phyloP scores from a whole-genome alignment of 495 filamentous ascomycete species.

The Penicillium diatomitis region DNA sequence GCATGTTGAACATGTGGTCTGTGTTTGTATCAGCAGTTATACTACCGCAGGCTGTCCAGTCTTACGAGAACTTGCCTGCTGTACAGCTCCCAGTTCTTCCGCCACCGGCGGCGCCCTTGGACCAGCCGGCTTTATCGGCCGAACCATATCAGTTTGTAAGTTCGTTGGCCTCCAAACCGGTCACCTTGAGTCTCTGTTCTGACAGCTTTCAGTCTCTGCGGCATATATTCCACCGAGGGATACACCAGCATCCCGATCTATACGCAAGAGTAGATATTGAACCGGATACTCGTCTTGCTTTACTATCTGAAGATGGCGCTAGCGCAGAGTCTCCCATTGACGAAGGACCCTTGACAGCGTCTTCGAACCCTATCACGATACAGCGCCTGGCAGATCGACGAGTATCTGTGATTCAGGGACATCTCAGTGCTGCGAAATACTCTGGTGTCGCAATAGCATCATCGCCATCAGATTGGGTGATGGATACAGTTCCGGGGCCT shows the following conservation, averaged over 20 bases:
- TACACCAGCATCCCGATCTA: constrained; percentile 59
- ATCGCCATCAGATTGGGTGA: constrained; percentile 66
- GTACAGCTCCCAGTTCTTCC: constrained; percentile 23
- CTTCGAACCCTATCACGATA: constrained; percentile 55
- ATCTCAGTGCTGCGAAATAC: constrained; percentile 58
- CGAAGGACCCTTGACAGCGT: constrained; percentile 35
- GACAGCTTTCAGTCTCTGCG: constrained; percentile 55
- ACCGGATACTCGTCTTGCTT: constrained; percentile 50
- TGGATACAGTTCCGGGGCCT: constrained; percentile 69
- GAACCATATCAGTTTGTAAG: constrained; percentile 33
- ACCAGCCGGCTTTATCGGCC: constrained; percentile 8
- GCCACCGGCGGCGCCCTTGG: constrained; percentile 24
- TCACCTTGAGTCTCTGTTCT: constrained; percentile 1
- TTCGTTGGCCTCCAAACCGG: not conserved
- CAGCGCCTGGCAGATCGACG: constrained; percentile 75
- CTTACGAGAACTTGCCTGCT: constrained; percentile 10
- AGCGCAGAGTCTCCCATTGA: constrained; percentile 27
- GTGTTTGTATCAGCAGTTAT: constrained; percentile 17
- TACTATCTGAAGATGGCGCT: constrained; percentile 55
- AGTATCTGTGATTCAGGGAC: constrained; percentile 61
- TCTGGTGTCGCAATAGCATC: constrained; percentile 50
- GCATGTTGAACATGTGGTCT: constrained; percentile 8
- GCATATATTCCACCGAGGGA: constrained; percentile 87
- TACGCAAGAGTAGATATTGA: constrained; percentile 68
- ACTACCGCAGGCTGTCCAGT: constrained; percentile 13